Conservation (phyloP, 1,284 basidiomycete species). For the Microbotryomycetes sp. region DNA sequence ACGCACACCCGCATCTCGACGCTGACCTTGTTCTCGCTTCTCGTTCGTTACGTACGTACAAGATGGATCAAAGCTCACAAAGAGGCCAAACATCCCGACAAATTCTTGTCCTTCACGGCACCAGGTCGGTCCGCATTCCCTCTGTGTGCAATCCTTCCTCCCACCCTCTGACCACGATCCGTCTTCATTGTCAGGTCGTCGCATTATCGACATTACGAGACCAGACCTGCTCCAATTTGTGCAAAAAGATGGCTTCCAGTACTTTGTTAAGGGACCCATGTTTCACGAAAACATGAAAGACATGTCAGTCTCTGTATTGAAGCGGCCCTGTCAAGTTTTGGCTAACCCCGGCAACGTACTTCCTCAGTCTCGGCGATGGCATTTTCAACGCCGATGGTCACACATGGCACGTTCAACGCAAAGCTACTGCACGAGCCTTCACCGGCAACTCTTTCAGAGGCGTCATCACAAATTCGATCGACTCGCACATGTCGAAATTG, state of each 20-base stretch:
- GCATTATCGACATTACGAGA: slow-evolving; percentile 29
- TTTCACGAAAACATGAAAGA: slow-evolving; percentile 1
- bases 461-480: slow-evolving; percentile 16
- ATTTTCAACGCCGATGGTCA: slow-evolving; percentile 36
- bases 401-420: slow-evolving; percentile 37
- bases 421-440: slow-evolving; percentile 24
- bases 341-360: too few relatives aligned
- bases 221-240: slow-evolving; percentile 39
- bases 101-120: neutral
- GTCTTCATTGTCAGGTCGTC: slow-evolving; percentile 11
- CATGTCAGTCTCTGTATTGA: slow-evolving; percentile 1
- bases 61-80: neutral
- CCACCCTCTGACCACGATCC: neutral
- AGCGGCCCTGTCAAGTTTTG: too few relatives aligned
- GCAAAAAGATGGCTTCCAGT: slow-evolving; percentile 41
- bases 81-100: neutral
- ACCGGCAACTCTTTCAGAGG: slow-evolving; percentile 17
- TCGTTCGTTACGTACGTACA: neutral
- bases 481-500: slow-evolving; percentile 36
- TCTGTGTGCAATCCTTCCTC: neutral
- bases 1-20: too few relatives aligned
- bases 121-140: neutral
- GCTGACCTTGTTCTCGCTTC: too few relatives aligned
- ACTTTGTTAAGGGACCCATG: slow-evolving; percentile 30
- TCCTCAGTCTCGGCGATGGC: slow-evolving; percentile 25